Conservation (phyloP, 208 protist species). For the Leishmania amazonensis region DNA sequence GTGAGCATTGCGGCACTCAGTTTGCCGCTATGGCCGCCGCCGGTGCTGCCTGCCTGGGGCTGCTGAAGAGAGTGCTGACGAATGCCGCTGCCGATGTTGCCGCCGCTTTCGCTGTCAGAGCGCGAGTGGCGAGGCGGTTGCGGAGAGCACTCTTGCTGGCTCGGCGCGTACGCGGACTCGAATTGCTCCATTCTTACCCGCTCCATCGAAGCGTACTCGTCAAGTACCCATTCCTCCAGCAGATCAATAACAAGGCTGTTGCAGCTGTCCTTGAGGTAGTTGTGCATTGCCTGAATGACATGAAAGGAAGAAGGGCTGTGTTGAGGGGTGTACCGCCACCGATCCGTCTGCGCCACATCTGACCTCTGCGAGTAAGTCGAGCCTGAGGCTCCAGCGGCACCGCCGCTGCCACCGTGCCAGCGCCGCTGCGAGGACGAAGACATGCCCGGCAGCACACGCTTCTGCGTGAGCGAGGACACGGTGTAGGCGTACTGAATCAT, state of each 20-base stretch:
- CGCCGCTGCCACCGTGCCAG: constrained; percentile 15
- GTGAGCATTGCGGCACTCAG: constrained; percentile 24
- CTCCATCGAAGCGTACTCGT: constrained; percentile 34
- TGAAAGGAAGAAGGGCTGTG: constrained; percentile 51
- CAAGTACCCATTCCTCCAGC: constrained; percentile 43
- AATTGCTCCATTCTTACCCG: constrained; percentile 16
- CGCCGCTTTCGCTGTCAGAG: constrained; percentile 4
- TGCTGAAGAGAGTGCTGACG: not conserved
- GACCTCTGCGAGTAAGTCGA: constrained; percentile 9
- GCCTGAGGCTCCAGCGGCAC: not conserved
- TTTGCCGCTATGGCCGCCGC: not conserved
- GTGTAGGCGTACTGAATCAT: constrained; percentile 61
- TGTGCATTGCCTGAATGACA: constrained; percentile 41
- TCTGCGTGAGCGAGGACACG: constrained; percentile 53
- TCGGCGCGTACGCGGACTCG: constrained; percentile 18
- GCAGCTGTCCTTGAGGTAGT: constrained; percentile 41
- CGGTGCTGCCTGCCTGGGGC: not conserved
- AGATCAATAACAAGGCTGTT: constrained; percentile 34
- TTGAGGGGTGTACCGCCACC: constrained; percentile 34
- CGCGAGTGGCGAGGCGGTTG: not conserved
- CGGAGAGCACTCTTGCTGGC: not conserved
- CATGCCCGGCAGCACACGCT: constrained; percentile 30
- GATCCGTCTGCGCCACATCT: constrained; percentile 8
- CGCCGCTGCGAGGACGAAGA: constrained; percentile 28
- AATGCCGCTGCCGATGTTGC: not conserved